Conservation (phyloP, 306 rosid genomes). For the Prunus mira region DNA sequence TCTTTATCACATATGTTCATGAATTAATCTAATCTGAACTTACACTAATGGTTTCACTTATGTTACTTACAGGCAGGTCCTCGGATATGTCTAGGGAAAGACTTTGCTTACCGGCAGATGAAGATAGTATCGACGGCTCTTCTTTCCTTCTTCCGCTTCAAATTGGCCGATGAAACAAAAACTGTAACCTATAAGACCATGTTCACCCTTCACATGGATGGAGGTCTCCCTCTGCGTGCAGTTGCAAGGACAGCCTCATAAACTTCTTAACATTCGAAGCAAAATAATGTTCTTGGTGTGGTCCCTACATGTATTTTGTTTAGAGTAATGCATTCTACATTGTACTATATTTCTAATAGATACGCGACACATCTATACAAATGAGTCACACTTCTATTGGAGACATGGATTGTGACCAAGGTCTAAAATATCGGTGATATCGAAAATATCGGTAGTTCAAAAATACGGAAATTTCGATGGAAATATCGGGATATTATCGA, state of each 20-base stretch:
- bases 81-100: slow-evolving; percentile 68
- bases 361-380: too few relatives aligned
- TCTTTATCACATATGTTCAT: not conserved
- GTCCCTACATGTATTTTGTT: too few relatives aligned
- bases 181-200: slow-evolving; percentile 52
- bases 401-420: too few relatives aligned
- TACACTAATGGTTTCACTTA: not conserved
- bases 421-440: too few relatives aligned
- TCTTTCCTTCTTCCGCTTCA: slow-evolving; percentile 55
- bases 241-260: slow-evolving; percentile 31
- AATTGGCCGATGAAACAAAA: slow-evolving; percentile 40
- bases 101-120: slow-evolving; percentile 79
- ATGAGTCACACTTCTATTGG: too few relatives aligned
- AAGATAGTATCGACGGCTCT: slow-evolving; percentile 59
- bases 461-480: too few relatives aligned
- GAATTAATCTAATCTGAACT: not conserved
- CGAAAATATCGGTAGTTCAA: too few relatives aligned
- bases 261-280: not conserved
- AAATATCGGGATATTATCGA: too few relatives aligned
- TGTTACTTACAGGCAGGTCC: slow-evolving; percentile 61
- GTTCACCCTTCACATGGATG: slow-evolving; percentile 77
- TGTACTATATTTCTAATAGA: too few relatives aligned
- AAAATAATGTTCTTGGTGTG: not conserved
- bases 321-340: too few relatives aligned
- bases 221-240: slow-evolving; percentile 57